Conservation (phyloP, 1,284 basidiomycete species). For the Leccinum huronense region DNA sequence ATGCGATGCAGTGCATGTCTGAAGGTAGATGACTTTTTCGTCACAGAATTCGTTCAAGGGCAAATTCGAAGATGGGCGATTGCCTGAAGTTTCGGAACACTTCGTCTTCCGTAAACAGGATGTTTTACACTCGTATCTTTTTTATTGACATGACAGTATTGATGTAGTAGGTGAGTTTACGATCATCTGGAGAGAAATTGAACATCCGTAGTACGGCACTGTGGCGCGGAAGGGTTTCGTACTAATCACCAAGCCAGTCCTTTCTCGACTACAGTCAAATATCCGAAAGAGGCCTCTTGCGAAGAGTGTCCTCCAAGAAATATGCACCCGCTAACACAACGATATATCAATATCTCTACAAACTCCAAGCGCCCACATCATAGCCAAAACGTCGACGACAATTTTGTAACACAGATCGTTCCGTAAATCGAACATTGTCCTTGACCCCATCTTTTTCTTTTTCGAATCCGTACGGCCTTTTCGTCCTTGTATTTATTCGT, state of each 20-base stretch:
- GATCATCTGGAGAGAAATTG: no score
- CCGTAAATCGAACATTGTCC: neutral
- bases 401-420: no score
- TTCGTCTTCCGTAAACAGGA: constrained; percentile 69
- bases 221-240: neutral
- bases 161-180: no score
- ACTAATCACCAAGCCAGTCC: neutral
- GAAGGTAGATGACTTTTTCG: constrained; percentile 81
- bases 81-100: constrained; percentile 74
- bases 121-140: no score
- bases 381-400: neutral
- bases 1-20: constrained; percentile 53
- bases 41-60: constrained; percentile 82
- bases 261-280: neutral
- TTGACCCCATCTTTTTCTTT: neutral
- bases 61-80: constrained; percentile 87
- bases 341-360: neutral
- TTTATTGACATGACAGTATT: no score
- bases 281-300: constrained; percentile 1
- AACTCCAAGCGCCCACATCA: neutral
- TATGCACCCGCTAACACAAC: neutral
- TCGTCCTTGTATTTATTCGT: constrained; percentile 14
- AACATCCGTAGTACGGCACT: no score
- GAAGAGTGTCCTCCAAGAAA: neutral
- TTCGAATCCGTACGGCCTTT: neutral